phyloP scores from a whole-genome alignment of 2,329 filamentous ascomycete species.

The Stachybotrys chartarum region DNA sequence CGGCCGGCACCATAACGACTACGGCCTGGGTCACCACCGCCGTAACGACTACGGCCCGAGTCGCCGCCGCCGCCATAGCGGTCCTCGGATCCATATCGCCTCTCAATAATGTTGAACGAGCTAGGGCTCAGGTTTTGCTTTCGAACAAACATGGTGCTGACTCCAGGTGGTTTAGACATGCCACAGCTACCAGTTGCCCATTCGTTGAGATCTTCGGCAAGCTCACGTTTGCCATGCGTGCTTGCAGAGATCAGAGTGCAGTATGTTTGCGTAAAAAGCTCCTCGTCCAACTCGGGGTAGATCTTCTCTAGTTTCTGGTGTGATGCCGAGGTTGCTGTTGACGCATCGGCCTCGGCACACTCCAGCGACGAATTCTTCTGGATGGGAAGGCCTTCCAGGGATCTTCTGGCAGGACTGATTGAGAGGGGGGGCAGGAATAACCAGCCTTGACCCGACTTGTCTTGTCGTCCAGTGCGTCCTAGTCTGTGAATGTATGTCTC shows the following conservation, averaged over 20 bases:
- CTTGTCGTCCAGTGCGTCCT: constrained; percentile 69
- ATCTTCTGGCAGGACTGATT: constrained; percentile 33
- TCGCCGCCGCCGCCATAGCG: constrained; percentile 4
- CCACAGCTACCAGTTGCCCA: constrained; percentile 46
- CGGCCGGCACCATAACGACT: background rate
- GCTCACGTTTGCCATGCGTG: constrained; percentile 25
- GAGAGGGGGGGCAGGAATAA: constrained; percentile 55
- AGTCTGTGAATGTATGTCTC: constrained; percentile 73
- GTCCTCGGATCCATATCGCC: too few species aligned
- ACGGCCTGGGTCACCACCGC: constrained; percentile 5
- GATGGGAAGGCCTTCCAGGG: constrained; percentile 55
- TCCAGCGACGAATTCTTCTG: constrained; percentile 44
- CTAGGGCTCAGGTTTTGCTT: constrained; percentile 23
- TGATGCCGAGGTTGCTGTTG: constrained; percentile 9
- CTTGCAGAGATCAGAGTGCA: constrained; percentile 48
- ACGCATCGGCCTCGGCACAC: constrained; percentile 33
- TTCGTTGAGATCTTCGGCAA: constrained; percentile 46
- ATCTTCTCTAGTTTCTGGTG: constrained; percentile 37
- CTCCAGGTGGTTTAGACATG: constrained; percentile 38
- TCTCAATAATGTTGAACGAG: constrained; percentile 25
- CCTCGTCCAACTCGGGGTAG: constrained; percentile 30
- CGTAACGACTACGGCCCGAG: background rate
- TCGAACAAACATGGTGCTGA: constrained; percentile 7
- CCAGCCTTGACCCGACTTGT: constrained; percentile 66
- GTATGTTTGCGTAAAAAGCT: constrained; percentile 38